A percentile compares a stretch with the other conserved stretches of the same genome.
These are phyloP conservation scores for Pseudozyma flocculosa DNA, from an alignment of 1,284 basidiomycete genomes.

Conservation along the genomic window DNA sequence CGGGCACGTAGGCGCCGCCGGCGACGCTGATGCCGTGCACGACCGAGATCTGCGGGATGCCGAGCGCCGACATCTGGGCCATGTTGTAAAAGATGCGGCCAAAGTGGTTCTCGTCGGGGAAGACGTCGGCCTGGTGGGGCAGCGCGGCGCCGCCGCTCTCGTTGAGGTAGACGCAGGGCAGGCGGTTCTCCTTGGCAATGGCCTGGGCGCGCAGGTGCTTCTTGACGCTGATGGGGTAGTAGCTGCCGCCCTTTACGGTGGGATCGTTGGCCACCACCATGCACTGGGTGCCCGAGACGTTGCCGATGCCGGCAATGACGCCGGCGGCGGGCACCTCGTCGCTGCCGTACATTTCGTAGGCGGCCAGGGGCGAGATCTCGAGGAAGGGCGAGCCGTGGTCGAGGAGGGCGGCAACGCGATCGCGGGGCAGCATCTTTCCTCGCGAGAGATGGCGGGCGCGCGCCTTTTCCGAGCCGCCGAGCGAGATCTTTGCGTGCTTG, in stretches of 20 bases:
- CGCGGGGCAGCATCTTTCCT: constrained; percentile 82
- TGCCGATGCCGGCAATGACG: constrained; percentile 82
- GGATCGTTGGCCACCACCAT: constrained; percentile 90
- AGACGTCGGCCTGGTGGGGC: constrained; percentile 87
- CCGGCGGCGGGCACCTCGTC: constrained; percentile 83
- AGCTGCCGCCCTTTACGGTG: constrained; percentile 46
- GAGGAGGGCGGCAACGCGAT: constrained; percentile 70
- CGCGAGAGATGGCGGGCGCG: constrained; percentile 74
- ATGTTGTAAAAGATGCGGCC: constrained; percentile 97
- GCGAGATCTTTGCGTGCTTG: constrained; percentile 38
- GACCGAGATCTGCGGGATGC: constrained; percentile 86
- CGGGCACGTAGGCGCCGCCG: constrained; percentile 84
- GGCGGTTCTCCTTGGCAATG: constrained; percentile 81
- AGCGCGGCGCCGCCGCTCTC: constrained; percentile 91
- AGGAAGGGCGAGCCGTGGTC: constrained; percentile 87
- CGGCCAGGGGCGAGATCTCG: constrained; percentile 82
- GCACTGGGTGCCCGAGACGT: constrained; percentile 76
- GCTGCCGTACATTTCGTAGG: constrained; percentile 78
- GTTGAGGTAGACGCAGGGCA: constrained; percentile 91
- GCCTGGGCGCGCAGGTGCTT: constrained; percentile 93
- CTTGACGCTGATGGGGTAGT: constrained; percentile 87
- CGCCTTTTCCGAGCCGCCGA: constrained; percentile 66
- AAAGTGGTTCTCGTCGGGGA: constrained; percentile 88
- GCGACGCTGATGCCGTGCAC: constrained; percentile 94
- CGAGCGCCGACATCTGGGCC: constrained; percentile 86